phyloP scores from a whole-genome alignment of 768 basidiomycete species.

The Kwoniella dendrophila region DNA sequence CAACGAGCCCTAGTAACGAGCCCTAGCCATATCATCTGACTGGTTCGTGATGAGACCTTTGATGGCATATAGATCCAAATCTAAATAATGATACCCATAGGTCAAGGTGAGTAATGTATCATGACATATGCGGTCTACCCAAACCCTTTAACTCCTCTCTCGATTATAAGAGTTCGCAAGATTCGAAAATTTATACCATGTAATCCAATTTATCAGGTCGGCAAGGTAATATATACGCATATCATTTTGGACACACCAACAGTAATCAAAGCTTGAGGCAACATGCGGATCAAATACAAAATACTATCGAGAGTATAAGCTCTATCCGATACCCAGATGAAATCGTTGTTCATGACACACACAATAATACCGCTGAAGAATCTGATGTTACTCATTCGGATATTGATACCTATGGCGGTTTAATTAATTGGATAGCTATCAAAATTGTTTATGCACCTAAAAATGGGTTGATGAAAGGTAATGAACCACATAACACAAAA shows the following conservation, averaged over 20 bases:
- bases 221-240: constrained; percentile 14
- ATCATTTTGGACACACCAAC: neutral
- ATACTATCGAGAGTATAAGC: neutral
- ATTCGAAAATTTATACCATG: no score
- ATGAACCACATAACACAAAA: constrained; percentile 31
- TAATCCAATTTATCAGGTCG: no score
- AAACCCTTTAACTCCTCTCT: no score
- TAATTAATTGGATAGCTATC: constrained; percentile 15
- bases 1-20: neutral
- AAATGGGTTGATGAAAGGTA: constrained; percentile 11
- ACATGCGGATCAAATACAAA: no score
- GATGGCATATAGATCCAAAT: neutral
- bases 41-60: neutral
- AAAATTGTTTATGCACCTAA: constrained; percentile 28
- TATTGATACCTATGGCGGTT: neutral
- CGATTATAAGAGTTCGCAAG: no score
- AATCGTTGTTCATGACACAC: no score
- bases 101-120: constrained; percentile 5
- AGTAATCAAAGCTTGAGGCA: neutral
- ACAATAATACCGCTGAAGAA: neutral
- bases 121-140: no score
- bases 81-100: constrained; percentile 9
- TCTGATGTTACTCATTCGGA: neutral
- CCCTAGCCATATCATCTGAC: neutral
- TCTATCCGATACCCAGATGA: no score